Percentiles rank a stretch among this genome's conserved stretches.
Evolutionary conservation across 2,329 filamentous ascomycete genomes (phyloP).

Genomic region (Colletotrichum sp.): DNA sequence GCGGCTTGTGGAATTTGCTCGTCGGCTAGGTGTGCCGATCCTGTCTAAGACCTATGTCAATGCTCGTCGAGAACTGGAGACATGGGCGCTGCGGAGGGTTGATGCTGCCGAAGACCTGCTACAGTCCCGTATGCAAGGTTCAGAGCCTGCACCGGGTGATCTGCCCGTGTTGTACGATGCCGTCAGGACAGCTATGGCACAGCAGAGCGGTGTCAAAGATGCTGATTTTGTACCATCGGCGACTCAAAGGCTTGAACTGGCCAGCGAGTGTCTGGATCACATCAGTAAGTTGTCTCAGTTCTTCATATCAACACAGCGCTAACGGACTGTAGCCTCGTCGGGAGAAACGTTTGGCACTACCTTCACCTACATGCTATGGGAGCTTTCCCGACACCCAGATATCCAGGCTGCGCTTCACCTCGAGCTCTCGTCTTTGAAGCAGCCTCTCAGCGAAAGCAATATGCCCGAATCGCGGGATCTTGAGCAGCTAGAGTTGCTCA

Average conservation of each 20-base stretch:
- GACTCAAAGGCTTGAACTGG: neutral
- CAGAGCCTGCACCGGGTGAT: neutral
- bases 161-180: neutral
- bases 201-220: neutral
- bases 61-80: neutral
- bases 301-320: neutral
- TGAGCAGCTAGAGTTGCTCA: neutral
- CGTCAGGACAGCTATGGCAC: neutral
- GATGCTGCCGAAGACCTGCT: neutral
- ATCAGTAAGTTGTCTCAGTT: neutral
- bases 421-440: neutral
- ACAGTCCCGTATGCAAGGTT: neutral
- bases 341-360: neutral
- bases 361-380: neutral
- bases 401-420: neutral
- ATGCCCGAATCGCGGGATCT: neutral
- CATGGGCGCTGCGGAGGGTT: neutral
- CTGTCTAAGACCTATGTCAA: neutral
- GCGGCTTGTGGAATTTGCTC: neutral
- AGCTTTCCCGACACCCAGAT: neutral
- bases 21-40: neutral
- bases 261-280: neutral
- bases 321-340: neutral
- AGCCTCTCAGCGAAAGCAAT: neutral
- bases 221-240: neutral